Conservation (phyloP, 768 basidiomycete species). For the Guyanaporus albipodus region DNA sequence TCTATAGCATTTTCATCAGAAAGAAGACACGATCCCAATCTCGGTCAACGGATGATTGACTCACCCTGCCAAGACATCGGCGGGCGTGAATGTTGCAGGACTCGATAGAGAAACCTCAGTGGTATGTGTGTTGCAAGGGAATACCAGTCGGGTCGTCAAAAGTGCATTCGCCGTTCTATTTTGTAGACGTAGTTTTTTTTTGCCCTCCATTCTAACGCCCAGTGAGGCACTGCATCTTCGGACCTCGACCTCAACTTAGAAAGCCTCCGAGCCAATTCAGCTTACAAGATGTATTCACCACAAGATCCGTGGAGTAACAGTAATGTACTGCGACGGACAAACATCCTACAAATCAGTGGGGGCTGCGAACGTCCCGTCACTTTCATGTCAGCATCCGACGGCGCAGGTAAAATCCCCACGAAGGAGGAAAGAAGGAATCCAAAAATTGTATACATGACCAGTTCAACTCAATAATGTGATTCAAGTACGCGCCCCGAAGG, state of each 20-base stretch:
- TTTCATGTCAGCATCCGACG: neutral
- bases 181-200: neutral
- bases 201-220: conserved; percentile 5
- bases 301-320: no score
- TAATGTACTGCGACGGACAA: no score
- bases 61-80: conserved; percentile 29
- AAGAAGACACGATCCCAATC: neutral
- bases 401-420: conserved; percentile 5
- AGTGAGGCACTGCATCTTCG: neutral
- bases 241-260: no score
- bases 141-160: neutral
- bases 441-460: conserved; percentile 20
- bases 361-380: no score
- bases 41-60: neutral
- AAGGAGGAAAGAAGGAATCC: conserved; percentile 11
- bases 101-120: no score
- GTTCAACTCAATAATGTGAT: conserved; percentile 25
- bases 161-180: neutral
- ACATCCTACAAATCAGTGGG: no score
- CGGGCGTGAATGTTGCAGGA: neutral
- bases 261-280: no score
- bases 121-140: neutral
- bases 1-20: conserved; percentile 46
- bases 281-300: no score
- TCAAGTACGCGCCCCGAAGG: conserved; percentile 17